phyloP scores from a whole-genome alignment of 768 basidiomycete genomes.

The Mycena belliarum region DNA sequence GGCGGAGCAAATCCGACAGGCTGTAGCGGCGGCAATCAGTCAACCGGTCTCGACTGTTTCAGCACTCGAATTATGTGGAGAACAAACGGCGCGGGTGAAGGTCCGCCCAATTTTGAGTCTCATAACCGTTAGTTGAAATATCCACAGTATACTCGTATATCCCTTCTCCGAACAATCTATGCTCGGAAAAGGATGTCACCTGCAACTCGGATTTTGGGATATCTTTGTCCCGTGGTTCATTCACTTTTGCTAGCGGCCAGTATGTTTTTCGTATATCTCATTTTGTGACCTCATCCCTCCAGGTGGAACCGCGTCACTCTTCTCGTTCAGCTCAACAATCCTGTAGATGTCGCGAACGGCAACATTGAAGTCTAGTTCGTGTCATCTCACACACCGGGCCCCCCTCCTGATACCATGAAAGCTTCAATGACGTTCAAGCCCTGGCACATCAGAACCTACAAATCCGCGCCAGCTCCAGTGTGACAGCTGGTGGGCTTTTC shows the following conservation, averaged over 20 bases:
- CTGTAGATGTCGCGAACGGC: conserved; percentile 70
- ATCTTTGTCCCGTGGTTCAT: conserved; percentile 69
- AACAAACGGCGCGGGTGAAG: conserved; percentile 62
- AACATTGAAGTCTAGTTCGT: conserved; percentile 69
- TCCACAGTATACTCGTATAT: conserved; percentile 79
- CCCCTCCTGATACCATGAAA: conserved; percentile 26
- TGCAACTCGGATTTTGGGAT: conserved; percentile 80
- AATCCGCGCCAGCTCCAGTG: conserved; percentile 53
- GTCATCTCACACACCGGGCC: background rate
- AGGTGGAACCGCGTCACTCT: conserved; percentile 77
- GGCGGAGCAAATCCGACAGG: conserved; percentile 64
- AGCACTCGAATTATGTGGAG: conserved; percentile 81
- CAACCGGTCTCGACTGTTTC: conserved; percentile 71
- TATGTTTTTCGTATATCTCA: conserved; percentile 37
- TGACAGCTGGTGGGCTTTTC: conserved; percentile 69
- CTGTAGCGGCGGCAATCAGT: conserved; percentile 68
- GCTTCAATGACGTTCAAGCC: conserved; percentile 70
- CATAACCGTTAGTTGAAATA: background rate
- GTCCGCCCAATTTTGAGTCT: conserved; percentile 38
- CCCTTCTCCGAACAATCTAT: conserved; percentile 61
- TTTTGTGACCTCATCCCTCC: conserved; percentile 1
- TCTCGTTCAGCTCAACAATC: conserved; percentile 76
- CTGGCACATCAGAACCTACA: conserved; percentile 62
- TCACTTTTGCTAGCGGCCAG: conserved; percentile 61
- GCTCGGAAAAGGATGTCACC: conserved; percentile 50